Evolutionary conservation across 208 protist species (phyloP).

Genomic region (Lotmaria passim): DNA sequence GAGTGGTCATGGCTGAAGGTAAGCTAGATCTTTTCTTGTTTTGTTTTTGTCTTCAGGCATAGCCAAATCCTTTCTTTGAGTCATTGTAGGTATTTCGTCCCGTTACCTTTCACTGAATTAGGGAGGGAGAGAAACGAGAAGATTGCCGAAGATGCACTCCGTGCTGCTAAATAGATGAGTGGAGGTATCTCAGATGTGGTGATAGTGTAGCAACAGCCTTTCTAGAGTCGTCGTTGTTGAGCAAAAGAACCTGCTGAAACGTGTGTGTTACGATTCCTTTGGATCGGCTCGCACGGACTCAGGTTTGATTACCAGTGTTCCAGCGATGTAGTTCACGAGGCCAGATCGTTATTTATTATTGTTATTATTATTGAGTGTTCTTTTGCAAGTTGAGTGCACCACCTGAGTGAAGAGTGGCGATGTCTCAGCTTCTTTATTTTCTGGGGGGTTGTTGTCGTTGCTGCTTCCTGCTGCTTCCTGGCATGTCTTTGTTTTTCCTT

Average conservation of each 20-base stretch:
- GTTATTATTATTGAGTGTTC: background rate
- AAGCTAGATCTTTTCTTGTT: no score
- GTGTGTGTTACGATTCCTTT: background rate
- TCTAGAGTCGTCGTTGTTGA: conserved; percentile 38
- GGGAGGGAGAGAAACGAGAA: conserved; percentile 14
- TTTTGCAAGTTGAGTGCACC: no score
- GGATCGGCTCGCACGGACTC: background rate
- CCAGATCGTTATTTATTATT: conserved; percentile 9
- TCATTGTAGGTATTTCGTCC: conserved; percentile 13
- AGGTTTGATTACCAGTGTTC: conserved; percentile 17
- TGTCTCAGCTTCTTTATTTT: conserved; percentile 1
- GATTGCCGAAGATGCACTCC: background rate
- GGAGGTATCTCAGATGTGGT: no score
- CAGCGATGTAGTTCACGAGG: conserved; percentile 36
- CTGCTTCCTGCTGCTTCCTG: no score
- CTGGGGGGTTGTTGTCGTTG: no score
- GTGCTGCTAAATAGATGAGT: no score
- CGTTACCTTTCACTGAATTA: conserved; percentile 27
- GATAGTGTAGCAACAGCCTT: conserved; percentile 15
- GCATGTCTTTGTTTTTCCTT: conserved; percentile 11
- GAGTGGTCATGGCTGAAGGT: no score
- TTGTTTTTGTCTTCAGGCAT: no score
- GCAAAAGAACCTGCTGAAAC: no score
- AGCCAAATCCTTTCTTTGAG: conserved; percentile 28
- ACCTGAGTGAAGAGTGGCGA: no score